A percentile compares a stretch with the other conserved stretches of the same genome.
Evolutionary conservation across 495 filamentous ascomycete genomes (phyloP).

Genomic region (Evansstolkia leycettana): DNA sequence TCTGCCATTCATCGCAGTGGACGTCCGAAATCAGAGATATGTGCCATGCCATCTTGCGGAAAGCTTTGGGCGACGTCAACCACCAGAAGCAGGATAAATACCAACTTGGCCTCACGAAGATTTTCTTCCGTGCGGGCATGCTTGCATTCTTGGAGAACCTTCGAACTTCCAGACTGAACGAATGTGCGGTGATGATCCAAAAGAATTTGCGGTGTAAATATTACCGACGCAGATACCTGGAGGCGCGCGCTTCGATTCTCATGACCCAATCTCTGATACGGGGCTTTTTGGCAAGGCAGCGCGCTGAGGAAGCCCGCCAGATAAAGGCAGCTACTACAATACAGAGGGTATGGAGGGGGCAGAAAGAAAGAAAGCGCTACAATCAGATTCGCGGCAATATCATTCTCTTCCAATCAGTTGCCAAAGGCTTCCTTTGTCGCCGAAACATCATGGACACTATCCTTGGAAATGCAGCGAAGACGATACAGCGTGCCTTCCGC

Average conservation of each 20-base stretch:
- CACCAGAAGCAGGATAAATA: constrained; percentile 86
- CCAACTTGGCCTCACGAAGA: constrained; percentile 92
- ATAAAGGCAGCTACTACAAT: constrained; percentile 86
- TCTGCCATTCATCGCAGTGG: constrained; percentile 84
- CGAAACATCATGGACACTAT: constrained; percentile 86
- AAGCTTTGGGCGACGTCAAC: constrained; percentile 72
- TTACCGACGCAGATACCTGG: constrained; percentile 83
- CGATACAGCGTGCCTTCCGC: constrained; percentile 86
- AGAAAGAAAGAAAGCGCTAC: constrained; percentile 72
- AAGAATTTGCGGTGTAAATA: constrained; percentile 96
- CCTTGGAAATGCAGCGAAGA: constrained; percentile 79
- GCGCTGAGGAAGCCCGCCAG: constrained; percentile 68
- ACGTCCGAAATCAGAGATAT: constrained; percentile 87
- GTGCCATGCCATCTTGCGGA: constrained; percentile 81
- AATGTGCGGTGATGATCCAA: constrained; percentile 96
- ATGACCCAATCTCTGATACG: constrained; percentile 62
- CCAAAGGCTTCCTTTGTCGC: constrained; percentile 82
- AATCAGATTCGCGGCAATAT: constrained; percentile 65
- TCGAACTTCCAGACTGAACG: constrained; percentile 77
- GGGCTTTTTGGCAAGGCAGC: constrained; percentile 62
- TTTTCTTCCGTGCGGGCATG: constrained; percentile 99
- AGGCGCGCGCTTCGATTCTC: constrained; percentile 70
- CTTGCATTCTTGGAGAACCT: constrained; percentile 94
- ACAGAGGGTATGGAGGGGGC: constrained; percentile 86
- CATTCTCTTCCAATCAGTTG: constrained; percentile 73